Evolutionary conservation across 2,329 filamentous ascomycete genomes (phyloP), one percentile per base, ranked within the genome.

Genomic region (Gnomoniopsis sp.): DNA sequence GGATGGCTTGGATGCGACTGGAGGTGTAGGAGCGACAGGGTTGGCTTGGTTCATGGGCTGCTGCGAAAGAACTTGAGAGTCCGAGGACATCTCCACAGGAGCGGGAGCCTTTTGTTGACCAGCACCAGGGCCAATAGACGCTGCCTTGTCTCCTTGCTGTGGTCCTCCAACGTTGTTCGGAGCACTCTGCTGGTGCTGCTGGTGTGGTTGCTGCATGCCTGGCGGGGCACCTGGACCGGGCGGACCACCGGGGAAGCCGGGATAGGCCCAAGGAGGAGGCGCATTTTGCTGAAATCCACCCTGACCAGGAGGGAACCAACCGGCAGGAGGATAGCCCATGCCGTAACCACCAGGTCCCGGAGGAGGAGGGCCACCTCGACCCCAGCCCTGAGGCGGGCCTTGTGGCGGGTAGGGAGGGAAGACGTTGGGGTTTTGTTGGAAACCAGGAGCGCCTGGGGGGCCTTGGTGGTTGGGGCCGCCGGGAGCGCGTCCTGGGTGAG

Each of bases 241-340:
- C 14, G 66, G 69, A 14, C 65, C 66, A 38, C 83, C 85, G 60
- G 86, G 87, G 68, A 88, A 90, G 21, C 80, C 83, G 65, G 76
- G 81, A 69, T 75, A 79, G 68, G 74, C 77, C 81, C 80, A 85
- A 19, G 79, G 81, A 50, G 83, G 87, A 30, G 84, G 85, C 15
- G 85, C 87, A 33, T 74, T 79, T 62, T 83, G 86, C 36, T 87
- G 88, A 65, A 91, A 95, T 26, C 87, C 88, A 73, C 90, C 89
- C 7, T 88, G 88, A 10, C 86, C 85, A 64, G 82, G 85, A 65
- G 88, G 89, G 70, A 87, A 93, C 89, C 91, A 96, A 57, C 88
- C 89, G 23, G 85, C 54, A 26, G 86, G 88, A 63, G 89, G 89
- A 71, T 92, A 96, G 1, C 88, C 88, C 82, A 91, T 88, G 64